These are phyloP conservation scores for Barnettozyma pratensis DNA, from an alignment of 805 yeast genomes.

Conservation along the genomic window DNA sequence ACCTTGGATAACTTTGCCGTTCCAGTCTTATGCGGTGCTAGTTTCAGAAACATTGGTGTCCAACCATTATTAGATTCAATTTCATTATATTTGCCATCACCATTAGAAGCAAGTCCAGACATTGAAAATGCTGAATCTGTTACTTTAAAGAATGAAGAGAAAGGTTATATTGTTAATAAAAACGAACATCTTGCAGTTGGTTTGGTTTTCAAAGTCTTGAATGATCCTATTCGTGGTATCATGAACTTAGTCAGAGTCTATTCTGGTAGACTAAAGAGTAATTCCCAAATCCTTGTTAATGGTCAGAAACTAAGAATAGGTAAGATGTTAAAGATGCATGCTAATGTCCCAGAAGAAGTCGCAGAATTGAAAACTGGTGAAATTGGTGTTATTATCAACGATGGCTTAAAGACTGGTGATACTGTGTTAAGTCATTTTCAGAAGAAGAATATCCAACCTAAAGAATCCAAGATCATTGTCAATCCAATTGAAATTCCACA, in stretches of 20 bases:
- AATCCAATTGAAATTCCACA: slow-evolving; percentile 85
- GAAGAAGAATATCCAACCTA: slow-evolving; percentile 45
- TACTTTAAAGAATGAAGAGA: slow-evolving; percentile 35
- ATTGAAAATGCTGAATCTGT: slow-evolving; percentile 26
- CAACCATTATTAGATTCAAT: slow-evolving; percentile 90
- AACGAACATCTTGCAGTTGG: slow-evolving; percentile 66
- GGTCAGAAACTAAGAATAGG: slow-evolving; percentile 62
- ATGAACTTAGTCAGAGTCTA: slow-evolving; percentile 87
- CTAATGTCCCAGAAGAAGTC: slow-evolving; percentile 77
- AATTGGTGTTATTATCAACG: slow-evolving; percentile 69
- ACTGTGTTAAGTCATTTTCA: slow-evolving; percentile 65
- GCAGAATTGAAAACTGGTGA: slow-evolving; percentile 63
- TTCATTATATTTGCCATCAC: slow-evolving; percentile 75
- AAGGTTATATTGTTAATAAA: slow-evolving; percentile 49
- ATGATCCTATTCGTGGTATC: slow-evolving; percentile 77
- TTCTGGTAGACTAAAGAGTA: slow-evolving; percentile 66
- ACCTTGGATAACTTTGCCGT: slow-evolving; percentile 54
- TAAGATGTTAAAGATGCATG: slow-evolving; percentile 78
- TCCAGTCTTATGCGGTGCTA: slow-evolving; percentile 90
- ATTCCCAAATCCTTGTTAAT: slow-evolving; percentile 61
- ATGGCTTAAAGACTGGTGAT: slow-evolving; percentile 83
- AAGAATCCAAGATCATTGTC: slow-evolving; percentile 42
- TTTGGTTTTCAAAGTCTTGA: slow-evolving; percentile 85
- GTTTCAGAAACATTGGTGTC: slow-evolving; percentile 89
- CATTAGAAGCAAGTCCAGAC: slow-evolving; percentile 61